Conservation (phyloP, 768 basidiomycete genomes). For the Galerina marginata region DNA sequence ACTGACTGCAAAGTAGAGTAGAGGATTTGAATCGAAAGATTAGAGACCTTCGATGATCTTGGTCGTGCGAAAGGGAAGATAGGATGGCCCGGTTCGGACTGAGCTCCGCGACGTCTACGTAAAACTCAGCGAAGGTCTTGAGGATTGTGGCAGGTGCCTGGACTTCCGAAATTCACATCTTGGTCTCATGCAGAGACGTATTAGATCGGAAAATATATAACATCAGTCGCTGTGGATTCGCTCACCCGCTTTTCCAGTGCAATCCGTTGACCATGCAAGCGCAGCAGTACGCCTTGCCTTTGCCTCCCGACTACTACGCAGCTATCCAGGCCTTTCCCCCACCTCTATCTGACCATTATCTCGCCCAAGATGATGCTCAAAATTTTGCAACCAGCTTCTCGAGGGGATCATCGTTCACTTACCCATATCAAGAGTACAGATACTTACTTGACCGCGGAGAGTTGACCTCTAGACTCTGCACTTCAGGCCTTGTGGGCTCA, state of each 20-base stretch:
- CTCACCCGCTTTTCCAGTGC: conserved; percentile 40
- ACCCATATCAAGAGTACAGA: conserved; percentile 50
- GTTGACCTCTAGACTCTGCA: conserved; percentile 33
- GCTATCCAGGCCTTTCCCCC: conserved; percentile 15
- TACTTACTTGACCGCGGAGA: conserved; percentile 50
- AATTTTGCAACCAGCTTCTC: conserved; percentile 50
- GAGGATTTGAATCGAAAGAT: conserved; percentile 8
- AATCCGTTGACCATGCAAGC: conserved; percentile 41
- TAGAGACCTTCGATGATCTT: conserved; percentile 30
- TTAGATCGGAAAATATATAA: conserved; percentile 55
- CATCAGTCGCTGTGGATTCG: conserved; percentile 34
- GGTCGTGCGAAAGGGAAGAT: conserved; percentile 38
- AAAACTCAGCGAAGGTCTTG: conserved; percentile 47
- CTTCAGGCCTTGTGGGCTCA: conserved; percentile 37
- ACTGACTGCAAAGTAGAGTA: conserved; percentile 9
- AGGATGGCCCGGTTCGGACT: conserved; percentile 39
- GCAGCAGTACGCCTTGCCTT: conserved; percentile 37
- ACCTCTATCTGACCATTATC: conserved; percentile 33
- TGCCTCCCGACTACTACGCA: conserved; percentile 35
- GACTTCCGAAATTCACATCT: conserved; percentile 48
- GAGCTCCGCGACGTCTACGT: conserved; percentile 50
- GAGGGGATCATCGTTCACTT: conserved; percentile 52
- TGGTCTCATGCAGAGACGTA: conserved; percentile 46
- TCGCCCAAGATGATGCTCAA: conserved; percentile 35
- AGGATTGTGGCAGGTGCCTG: conserved; percentile 50